phyloP scores from a whole-genome alignment of 2,329 filamentous ascomycete genomes.

The Aspergillus udagawae region DNA sequence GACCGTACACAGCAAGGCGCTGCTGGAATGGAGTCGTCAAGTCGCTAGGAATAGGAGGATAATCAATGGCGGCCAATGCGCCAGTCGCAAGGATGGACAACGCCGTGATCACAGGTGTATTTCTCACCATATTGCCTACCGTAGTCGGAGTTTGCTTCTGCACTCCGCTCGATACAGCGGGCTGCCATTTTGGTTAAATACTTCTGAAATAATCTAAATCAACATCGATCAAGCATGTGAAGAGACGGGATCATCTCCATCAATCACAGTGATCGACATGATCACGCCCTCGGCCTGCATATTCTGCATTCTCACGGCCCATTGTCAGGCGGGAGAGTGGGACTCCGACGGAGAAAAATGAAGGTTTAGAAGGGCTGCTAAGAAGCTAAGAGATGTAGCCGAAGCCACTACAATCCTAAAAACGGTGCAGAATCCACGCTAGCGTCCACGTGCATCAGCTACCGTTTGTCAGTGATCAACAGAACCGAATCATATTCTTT shows the following conservation, averaged over 20 bases:
- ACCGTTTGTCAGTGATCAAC: neutral
- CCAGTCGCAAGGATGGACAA: slow-evolving; percentile 24
- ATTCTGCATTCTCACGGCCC: neutral
- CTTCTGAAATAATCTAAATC: neutral
- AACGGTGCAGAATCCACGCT: neutral
- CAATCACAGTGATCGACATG: neutral
- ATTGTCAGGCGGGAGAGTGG: neutral
- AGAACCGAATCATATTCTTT: neutral
- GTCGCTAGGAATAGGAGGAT: slow-evolving; percentile 47
- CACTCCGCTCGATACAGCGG: neutral
- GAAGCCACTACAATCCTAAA: neutral
- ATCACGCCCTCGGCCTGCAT: neutral
- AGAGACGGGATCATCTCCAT: neutral
- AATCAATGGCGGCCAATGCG: slow-evolving; percentile 30
- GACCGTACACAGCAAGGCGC: slow-evolving; percentile 49
- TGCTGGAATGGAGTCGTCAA: slow-evolving; percentile 53
- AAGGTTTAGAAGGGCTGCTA: neutral
- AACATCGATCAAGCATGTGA: neutral
- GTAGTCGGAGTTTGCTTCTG: neutral
- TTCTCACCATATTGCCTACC: neutral
- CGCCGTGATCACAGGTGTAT: slow-evolving; percentile 12
- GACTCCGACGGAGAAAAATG: neutral
- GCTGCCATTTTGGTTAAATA: neutral
- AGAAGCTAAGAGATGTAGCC: neutral
- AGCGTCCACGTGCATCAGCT: neutral